Conservation (phyloP, 2,329 filamentous ascomycete species). For the Scorias spongiosa region DNA sequence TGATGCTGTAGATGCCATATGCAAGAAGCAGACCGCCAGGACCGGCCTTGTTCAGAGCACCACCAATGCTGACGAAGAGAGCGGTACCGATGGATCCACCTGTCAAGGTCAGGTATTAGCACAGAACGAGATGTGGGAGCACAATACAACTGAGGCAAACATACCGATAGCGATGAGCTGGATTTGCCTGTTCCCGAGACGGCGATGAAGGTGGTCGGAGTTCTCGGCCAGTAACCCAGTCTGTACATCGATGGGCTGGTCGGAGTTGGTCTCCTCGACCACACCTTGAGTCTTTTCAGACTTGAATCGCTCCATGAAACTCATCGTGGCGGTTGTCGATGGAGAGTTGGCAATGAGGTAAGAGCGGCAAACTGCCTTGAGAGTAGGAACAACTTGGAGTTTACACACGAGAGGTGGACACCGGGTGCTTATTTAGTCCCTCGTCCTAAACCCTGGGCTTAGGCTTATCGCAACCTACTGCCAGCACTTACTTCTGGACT, state of each 20-base stretch:
- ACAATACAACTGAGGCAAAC: not conserved
- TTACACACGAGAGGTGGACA: too few species aligned
- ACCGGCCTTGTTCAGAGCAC: slow-evolving; percentile 36
- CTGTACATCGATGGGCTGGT: slow-evolving; percentile 4
- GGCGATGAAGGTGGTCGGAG: slow-evolving; percentile 17
- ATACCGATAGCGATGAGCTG: slow-evolving; percentile 22
- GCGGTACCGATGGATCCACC: slow-evolving; percentile 3
- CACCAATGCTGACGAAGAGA: slow-evolving; percentile 35
- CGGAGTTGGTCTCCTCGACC: slow-evolving; percentile 1
- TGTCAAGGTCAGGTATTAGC: not conserved
- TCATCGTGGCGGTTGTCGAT: not conserved
- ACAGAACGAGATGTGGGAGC: not conserved
- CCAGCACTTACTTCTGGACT: too few species aligned
- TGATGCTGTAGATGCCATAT: slow-evolving; percentile 39
- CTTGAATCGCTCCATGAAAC: not conserved
- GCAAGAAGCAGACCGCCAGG: slow-evolving; percentile 42
- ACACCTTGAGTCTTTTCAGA: not conserved
- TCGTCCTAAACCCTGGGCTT: too few species aligned
- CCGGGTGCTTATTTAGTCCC: too few species aligned
- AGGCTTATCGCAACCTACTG: too few species aligned
- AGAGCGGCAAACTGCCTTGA: too few species aligned
- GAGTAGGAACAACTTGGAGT: too few species aligned
- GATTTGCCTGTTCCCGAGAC: slow-evolving; percentile 20
- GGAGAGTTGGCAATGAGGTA: too few species aligned
- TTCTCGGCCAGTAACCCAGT: slow-evolving; percentile 9